Conservation (phyloP, 441 rosid genomes). For the Euphorbia celastroides region DNA sequence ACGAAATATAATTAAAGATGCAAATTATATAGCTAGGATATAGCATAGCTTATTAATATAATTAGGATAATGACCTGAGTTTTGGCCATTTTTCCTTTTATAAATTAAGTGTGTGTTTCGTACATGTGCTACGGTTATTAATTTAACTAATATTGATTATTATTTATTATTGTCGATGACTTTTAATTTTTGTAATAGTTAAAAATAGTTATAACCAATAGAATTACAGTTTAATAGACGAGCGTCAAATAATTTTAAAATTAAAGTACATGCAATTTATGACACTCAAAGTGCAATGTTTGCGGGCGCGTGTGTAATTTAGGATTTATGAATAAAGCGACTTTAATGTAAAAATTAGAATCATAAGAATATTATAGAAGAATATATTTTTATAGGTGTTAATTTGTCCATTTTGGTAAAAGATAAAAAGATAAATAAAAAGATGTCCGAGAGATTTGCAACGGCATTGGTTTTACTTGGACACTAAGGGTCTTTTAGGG, state of each 20-base stretch:
- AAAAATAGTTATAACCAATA: no score
- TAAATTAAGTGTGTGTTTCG: no score
- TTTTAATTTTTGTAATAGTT: no score
- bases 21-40: no score
- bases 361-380: background rate
- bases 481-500: no score
- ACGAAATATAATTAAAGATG: background rate
- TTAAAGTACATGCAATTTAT: background rate
- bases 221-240: no score
- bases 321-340: no score
- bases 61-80: slow-evolving; percentile 7
- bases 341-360: no score
- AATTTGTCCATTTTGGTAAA: background rate
- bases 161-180: no score
- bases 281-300: background rate
- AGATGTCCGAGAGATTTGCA: slow-evolving; percentile 1
- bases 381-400: background rate
- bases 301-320: background rate
- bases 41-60: background rate
- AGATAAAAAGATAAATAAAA: slow-evolving; percentile 9
- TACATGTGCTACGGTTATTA: no score
- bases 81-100: background rate
- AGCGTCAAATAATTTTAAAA: background rate
- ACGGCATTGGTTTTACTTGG: no score
- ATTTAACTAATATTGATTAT: no score